phyloP scores from a whole-genome alignment of 2,329 filamentous ascomycete species.

The Ceratocystis alfenasii region DNA sequence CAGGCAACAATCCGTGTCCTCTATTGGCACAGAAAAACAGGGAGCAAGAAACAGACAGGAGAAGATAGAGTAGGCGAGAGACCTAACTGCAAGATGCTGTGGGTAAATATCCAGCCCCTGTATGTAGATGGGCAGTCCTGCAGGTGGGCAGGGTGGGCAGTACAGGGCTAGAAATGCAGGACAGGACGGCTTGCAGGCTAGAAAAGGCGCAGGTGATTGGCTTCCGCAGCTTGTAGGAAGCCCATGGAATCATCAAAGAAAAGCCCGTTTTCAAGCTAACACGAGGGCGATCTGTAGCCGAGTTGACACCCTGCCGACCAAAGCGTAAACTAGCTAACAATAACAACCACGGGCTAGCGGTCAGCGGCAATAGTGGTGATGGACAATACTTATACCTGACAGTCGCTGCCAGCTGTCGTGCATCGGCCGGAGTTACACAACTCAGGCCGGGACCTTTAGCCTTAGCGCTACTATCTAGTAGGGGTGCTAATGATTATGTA shows the following conservation, averaged over 20 bases:
- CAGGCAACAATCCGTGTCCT: neutral
- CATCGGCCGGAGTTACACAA: neutral
- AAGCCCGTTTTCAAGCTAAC: neutral
- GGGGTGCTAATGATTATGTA: neutral
- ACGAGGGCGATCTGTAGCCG: neutral
- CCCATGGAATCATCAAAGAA: neutral
- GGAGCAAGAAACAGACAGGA: neutral
- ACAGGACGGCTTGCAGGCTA: neutral
- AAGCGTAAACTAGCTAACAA: neutral
- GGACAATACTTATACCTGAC: neutral
- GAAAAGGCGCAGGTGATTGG: conserved; percentile 5
- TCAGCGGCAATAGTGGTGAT: neutral
- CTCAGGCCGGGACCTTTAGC: too few species aligned
- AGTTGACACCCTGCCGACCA: neutral
- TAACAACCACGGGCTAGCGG: neutral
- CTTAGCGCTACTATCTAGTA: neutral
- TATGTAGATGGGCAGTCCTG: neutral
- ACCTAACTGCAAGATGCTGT: neutral
- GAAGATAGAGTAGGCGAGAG: neutral
- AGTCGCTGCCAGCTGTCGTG: neutral
- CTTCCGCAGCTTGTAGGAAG: neutral
- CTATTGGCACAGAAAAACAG: neutral
- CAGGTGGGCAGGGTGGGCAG: neutral
- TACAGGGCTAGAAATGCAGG: neutral
- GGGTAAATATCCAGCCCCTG: neutral